Base-by-base conservation (phyloP, 345 rosid species). In the Aquilaria malaccensis region DNA sequence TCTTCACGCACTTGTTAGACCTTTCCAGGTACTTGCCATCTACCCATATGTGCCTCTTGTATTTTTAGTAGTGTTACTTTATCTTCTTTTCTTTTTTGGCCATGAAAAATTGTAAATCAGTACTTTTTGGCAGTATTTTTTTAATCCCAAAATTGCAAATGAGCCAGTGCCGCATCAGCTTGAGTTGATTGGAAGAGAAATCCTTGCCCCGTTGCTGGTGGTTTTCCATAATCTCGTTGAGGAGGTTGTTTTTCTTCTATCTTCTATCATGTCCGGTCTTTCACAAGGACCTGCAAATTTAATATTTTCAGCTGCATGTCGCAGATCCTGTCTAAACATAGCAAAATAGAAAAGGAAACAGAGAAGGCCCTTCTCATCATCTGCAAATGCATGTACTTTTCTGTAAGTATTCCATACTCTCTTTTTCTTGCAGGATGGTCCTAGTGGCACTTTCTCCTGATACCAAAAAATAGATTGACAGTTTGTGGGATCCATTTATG, bases 151-250 rank as follows among this genome's bases (percentile, higher is more conserved):
- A 80, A 78, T 87, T 74, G 84, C 76, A 3, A 76, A 74, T 76
- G 97, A 90, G 84, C 90, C 92, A 31, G 90, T 87, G 56, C 95
- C 97, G 13, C 83, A 73, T 13, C 90, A 87, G 51, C 84, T 90
- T 32, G 95, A 87, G 77, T 73, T 79, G 59, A 82, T 85, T 52
- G 71, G 83, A 7, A 76, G 76, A 64, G 90, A 83, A 70, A 83
- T 87, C 75, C 77, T 90, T 61, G 81, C 78, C 13, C 92, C 97
- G 7, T 50, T 87, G 78, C 65, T 87, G n/a, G 48, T 77, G 70
- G 74, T 80, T 54, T 80, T 87, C 62, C 81, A 79, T 68, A 66
- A 63, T 71, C 80, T 87, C 47, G 62, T 78, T 64, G 87, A 78
- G 60, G 85, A 90, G 92, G 97, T 90, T 67, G 58, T 52, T 55